Evolutionary conservation across 208 protist species (phyloP), one percentile per base, ranked within the genome.

Genomic region (Eutreptiella sp.): DNA sequence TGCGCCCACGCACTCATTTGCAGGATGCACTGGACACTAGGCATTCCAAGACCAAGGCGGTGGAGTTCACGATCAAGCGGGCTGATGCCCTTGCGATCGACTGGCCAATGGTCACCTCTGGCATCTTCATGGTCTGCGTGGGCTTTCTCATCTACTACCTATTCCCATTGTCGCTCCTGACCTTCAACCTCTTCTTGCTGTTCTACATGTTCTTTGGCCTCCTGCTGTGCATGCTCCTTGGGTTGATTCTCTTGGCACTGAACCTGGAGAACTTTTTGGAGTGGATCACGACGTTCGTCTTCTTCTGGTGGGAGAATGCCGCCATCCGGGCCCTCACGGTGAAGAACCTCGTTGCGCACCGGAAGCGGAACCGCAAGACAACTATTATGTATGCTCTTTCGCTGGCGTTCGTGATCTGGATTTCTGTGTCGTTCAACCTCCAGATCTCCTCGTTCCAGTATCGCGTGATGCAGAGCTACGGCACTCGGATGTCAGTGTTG

Each of bases 171-270:
- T 67, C 74, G 0, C 45, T 97, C 0, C 33, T 97, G 5, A 62
- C 64, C 4, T 77, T 86, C 53, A 87, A 97, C 53, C 58, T 96
- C 0, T 43, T 38, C 19, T 58, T 95, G 0, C 62, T 97, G 31
- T 79, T 96, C 23, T 87, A 89, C 70, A 89, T 97, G 58, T 96
- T 97, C 73, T 90, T 97, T 43, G 69, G 64, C 23, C 48, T 96
- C 3, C 60, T 97, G 3, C 53, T 95, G 43, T 75, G 70, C n/a
- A 82, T 95, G 74, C 60, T 96, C 2, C 66, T 81, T 5, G 92
- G 92, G 7, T 47, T 95, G 1, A 73, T 90, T 4, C 29, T 95
- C 11, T 66, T 97, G 0, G 38, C 80, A 0, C 31, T 94, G 1
- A 97, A 97, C 70, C 68, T 97, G 21, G 86, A 97, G 67, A 63